Evolutionary conservation across 225 moss, liverwort and hornwort genomes (phyloP), one percentile per base, ranked within the genome.

Genomic region (Straminergon stramineum): DNA sequence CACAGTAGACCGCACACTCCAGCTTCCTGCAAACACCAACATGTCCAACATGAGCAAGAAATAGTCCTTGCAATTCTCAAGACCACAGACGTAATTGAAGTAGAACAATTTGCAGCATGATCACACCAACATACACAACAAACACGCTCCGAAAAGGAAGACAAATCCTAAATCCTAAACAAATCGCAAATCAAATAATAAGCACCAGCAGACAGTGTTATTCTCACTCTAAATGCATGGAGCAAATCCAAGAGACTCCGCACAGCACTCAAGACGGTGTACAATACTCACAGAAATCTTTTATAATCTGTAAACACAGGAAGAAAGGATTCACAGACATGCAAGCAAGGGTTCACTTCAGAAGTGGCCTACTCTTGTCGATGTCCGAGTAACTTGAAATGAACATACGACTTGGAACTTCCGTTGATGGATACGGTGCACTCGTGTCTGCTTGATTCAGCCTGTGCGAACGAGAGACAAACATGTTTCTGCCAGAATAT

Each of bases 1-100:
- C 75, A 75, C 63, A 95, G 74, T 41, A 98, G 80, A 88, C 97
- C 92, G 92, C 96, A 96, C 82, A 93, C 95, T 57, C 85, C 92
- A 78, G 91, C 93, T 34, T 81, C 52, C 95, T 96, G 97, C 84
- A 91, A 73, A 88, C 24, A 85, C 17, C 63, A 63, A 31, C n/a
- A 35, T 39, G 84, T 78, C 74, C 70, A 75, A 61, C 48, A 62
- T 86, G 48, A 75, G 75, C 13, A 37, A 75, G 45, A 75, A 62
- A 28, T 75, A 51, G 51, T 63, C 61, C 35, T 37, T 75, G 61
- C 60, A 45, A 60, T 37, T 68, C 84, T 85, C 64, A 56, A 62
- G 39, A 58, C n/a, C 60, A 58, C 51, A 58, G 10, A 73, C 17
- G 34, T 15, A 45, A 41, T 85, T 57, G 56, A 57, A 31, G 10